Conservation (phyloP, 2,329 filamentous ascomycete genomes). For the Hypoxylon rubiginosum region DNA sequence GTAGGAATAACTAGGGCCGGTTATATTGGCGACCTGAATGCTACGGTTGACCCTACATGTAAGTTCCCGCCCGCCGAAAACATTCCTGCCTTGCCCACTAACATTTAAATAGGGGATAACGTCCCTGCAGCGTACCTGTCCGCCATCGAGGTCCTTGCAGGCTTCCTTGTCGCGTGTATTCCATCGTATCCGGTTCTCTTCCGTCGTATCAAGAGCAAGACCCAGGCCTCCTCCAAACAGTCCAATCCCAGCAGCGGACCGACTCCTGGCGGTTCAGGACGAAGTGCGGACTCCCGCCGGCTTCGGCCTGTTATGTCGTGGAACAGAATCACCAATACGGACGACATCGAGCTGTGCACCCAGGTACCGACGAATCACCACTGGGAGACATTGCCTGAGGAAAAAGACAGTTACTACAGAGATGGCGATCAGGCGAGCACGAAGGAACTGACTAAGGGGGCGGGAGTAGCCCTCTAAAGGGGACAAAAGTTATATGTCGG, state of each 20-base stretch:
- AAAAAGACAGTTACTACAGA: neutral
- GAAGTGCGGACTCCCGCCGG: conserved; percentile 5
- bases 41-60: conserved; percentile 37
- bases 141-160: conserved; percentile 28
- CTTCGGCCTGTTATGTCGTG: conserved; percentile 4
- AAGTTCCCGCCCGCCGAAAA: conserved; percentile 7
- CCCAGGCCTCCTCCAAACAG: conserved; percentile 9
- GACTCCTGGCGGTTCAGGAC: conserved; percentile 2
- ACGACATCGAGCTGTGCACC: conserved; percentile 27
- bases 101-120: conserved; percentile 32
- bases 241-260: neutral
- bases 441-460: neutral
- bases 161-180: conserved; percentile 37
- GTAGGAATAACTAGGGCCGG: conserved; percentile 34
- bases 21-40: conserved; percentile 29
- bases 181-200: conserved; percentile 40
- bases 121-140: conserved; percentile 29
- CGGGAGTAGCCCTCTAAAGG: neutral
- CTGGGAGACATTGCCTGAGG: conserved; percentile 13
- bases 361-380: conserved; percentile 23
- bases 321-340: conserved; percentile 20
- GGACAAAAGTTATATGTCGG: neutral
- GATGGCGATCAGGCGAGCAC: neutral
- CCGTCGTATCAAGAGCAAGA: conserved; percentile 12
- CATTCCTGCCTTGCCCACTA: neutral